A percentile compares a stretch with the other conserved stretches of the same genome.
Evolutionary conservation across 164 flowering plant species (phyloP).

Genomic region (Saururus chinensis): DNA sequence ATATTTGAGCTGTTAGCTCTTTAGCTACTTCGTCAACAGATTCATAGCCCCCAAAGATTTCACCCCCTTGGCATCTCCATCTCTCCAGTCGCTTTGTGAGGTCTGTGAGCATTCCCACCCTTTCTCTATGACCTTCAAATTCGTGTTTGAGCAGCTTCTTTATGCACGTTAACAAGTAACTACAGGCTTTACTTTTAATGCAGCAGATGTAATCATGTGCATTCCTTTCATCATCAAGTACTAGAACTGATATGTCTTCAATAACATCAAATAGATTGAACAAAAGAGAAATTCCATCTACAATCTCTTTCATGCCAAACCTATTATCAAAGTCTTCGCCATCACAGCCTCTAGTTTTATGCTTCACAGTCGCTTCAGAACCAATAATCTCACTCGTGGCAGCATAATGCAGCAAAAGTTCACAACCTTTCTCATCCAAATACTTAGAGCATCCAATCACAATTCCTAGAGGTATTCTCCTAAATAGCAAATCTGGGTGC

Average conservation of each 20-base stretch:
- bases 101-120: slow-evolving; percentile 21
- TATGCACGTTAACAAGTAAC: slow-evolving; percentile 43
- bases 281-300: slow-evolving; percentile 39
- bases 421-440: slow-evolving; percentile 33
- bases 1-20: slow-evolving; percentile 10
- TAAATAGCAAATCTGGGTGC: slow-evolving; percentile 21
- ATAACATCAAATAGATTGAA: slow-evolving; percentile 39
- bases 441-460: slow-evolving; percentile 27
- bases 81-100: slow-evolving; percentile 30
- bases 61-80: slow-evolving; percentile 45
- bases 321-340: not conserved
- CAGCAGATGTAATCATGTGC: slow-evolving; percentile 25
- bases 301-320: slow-evolving; percentile 19
- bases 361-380: slow-evolving; percentile 9
- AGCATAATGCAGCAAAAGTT: slow-evolving; percentile 55
- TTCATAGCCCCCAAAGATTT: slow-evolving; percentile 16
- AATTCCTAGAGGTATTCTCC: slow-evolving; percentile 49
- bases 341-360: slow-evolving; percentile 2
- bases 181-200: slow-evolving; percentile 26
- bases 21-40: slow-evolving; percentile 27
- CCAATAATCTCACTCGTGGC: slow-evolving; percentile 32
- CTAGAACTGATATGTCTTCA: slow-evolving; percentile 35
- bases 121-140: slow-evolving; percentile 12
- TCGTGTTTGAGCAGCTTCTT: slow-evolving; percentile 25
- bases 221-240: slow-evolving; percentile 33